Evolutionary conservation across 2,329 filamentous ascomycete genomes (phyloP), one percentile per base, ranked within the genome.

Genomic region (Talaromyces amestolkiae): DNA sequence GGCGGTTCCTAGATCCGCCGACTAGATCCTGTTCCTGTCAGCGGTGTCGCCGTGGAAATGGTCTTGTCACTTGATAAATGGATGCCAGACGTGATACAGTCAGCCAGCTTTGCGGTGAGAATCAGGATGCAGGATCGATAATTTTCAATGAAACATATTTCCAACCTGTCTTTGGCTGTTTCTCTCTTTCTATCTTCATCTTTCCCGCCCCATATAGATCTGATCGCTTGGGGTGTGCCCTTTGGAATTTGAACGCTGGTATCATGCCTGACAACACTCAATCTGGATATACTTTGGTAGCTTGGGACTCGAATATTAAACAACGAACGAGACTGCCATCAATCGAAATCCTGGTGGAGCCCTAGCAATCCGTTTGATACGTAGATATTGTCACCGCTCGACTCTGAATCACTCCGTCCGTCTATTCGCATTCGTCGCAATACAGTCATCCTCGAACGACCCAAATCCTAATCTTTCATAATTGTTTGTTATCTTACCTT

Each of bases 51-150:
- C 3, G n/a, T 43, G 49, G 33, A 19, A 33, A 60, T 59, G 59
- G 59, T 33, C 35, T 19, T 59, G 64, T 66, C 64, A 66, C 60
- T 66, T 66, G 64, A 66, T 66, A 53, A 22, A 31, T 17, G 53
- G 19, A 35, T 33, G 27, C 41, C 33, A 49, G 53, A 63, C 54
- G 60, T 66, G 64, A 66, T 66, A 33, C 33, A 62, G 64, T 66
- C 64, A 65, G 58, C 19, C 63, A 65, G 59, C 24, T 15, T 63
- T 39, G 53, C 19, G 39, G 27, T 19, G 13, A 35, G 17, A 47
- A 58, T 11, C 27, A 56, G 49, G 49, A 35, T 56, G 27, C 1
- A 8, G 8, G 15, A 37, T 49, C 24, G 33, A 58, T 61, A 10
- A 53, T 17, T 17, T 37, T 17, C n/a, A 39, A 11, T 47, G 13